A percentile compares a stretch with the other conserved stretches of the same genome.
Conservation (phyloP, 2,329 filamentous ascomycete genomes). For the Neopestalotiopsis rosae region DNA sequence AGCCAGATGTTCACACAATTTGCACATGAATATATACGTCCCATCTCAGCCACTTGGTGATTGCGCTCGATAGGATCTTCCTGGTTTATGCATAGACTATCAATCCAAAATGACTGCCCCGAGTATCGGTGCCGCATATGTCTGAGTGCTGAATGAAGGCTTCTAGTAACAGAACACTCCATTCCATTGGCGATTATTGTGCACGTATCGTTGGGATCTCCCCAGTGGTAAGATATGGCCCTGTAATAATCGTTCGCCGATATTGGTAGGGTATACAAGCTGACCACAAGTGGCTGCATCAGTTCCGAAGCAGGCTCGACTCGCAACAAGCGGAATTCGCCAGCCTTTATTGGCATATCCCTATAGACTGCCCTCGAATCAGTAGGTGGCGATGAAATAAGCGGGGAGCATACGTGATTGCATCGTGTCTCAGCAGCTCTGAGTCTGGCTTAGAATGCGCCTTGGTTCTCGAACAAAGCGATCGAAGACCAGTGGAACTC, state of each 20-base stretch:
- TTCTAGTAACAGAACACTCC: neutral
- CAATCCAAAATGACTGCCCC: neutral
- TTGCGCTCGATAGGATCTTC: neutral
- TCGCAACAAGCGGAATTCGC: neutral
- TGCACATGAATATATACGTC: neutral
- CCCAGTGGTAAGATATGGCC: slow-evolving; percentile 4
- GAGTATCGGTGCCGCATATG: neutral
- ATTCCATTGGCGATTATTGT: neutral
- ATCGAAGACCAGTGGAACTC: neutral
- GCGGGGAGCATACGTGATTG: no score
- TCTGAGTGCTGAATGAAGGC: neutral
- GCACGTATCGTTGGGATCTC: no score
- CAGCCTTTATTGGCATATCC: neutral
- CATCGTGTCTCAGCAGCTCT: no score
- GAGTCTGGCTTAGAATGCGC: no score
- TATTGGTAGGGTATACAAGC: neutral
- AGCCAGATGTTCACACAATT: neutral
- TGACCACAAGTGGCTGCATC: neutral
- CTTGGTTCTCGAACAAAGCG: no score
- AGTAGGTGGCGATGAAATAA: neutral
- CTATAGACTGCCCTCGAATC: neutral
- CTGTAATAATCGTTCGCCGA: neutral
- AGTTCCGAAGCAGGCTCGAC: neutral
- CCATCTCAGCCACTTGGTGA: neutral
- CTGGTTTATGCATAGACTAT: slow-evolving; percentile 4